A percentile compares a stretch with the other conserved stretches of the same genome.
phyloP scores from a whole-genome alignment of 129 eudicot genomes.

The Heracleum sosnowskyi region DNA sequence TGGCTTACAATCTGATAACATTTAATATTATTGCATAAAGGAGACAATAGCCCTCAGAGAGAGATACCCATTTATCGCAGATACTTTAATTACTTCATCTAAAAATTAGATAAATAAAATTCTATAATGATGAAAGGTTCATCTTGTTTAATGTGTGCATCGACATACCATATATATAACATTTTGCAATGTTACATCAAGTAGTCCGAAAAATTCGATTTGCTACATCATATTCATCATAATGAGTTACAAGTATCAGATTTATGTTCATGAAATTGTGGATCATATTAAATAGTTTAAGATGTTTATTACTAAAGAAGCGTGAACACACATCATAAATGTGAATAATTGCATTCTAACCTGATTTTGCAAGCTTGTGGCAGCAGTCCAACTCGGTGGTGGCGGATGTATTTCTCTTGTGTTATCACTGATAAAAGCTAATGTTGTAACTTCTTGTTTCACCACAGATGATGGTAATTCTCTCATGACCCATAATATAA shows the following conservation, averaged over 20 bases:
- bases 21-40: not conserved
- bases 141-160: not conserved
- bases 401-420: constrained; percentile 31
- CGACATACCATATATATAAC: not conserved
- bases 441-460: constrained; percentile 52
- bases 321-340: not conserved
- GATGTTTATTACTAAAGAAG: not conserved
- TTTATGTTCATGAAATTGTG: not conserved
- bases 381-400: constrained; percentile 66
- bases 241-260: not conserved
- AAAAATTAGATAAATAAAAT: not conserved
- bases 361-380: constrained; percentile 72
- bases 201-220: not conserved
- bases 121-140: not conserved
- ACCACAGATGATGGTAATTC: constrained; percentile 61
- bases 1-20: not conserved
- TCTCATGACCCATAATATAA: constrained; percentile 84
- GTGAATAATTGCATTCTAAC: constrained; percentile 24
- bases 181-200: not conserved
- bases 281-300: not conserved
- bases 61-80: not conserved
- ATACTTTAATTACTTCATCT: not conserved
- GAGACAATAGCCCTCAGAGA: not conserved
- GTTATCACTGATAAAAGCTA: constrained; percentile 58
- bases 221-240: not conserved